Conservation (phyloP, 345 rosid genomes). For the Combretum micranthum region DNA sequence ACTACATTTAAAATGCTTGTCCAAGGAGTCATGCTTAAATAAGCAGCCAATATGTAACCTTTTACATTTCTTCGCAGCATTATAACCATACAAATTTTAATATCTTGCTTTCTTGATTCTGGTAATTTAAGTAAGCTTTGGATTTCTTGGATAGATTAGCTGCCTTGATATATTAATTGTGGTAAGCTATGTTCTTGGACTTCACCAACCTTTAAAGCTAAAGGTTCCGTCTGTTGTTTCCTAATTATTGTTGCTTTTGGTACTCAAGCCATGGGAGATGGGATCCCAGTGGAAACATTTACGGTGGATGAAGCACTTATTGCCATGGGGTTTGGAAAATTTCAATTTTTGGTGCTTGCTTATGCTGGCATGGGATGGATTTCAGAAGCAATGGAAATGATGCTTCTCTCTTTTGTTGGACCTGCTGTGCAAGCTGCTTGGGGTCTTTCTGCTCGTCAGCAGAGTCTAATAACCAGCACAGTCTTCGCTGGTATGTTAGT, state of each 20-base stretch:
- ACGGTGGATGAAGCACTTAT: conserved; percentile 87
- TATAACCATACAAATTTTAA: too few species aligned
- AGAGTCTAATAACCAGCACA: conserved; percentile 63
- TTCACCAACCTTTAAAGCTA: too few species aligned
- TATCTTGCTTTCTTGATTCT: too few species aligned
- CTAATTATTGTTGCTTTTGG: background rate
- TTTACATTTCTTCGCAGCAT: too few species aligned
- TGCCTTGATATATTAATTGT: too few species aligned
- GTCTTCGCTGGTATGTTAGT: conserved; percentile 88
- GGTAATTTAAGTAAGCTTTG: too few species aligned
- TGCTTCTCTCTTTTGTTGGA: conserved; percentile 87
- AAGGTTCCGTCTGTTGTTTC: too few species aligned
- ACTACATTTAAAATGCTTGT: too few species aligned
- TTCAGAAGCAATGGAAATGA: conserved; percentile 96
- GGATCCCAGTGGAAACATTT: conserved; percentile 19
- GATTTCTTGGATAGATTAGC: too few species aligned
- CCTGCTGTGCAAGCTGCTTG: conserved; percentile 68
- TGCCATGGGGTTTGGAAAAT: conserved; percentile 76
- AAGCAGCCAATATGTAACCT: too few species aligned
- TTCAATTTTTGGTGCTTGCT: conserved; percentile 56
- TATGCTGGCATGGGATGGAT: conserved; percentile 93
- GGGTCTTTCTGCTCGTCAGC: conserved; percentile 63
- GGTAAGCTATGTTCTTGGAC: too few species aligned
- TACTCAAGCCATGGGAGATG: conserved; percentile 25
- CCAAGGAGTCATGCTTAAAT: too few species aligned